Base-by-base conservation (phyloP, 805 yeast species). In the Yarrowia bubula region DNA sequence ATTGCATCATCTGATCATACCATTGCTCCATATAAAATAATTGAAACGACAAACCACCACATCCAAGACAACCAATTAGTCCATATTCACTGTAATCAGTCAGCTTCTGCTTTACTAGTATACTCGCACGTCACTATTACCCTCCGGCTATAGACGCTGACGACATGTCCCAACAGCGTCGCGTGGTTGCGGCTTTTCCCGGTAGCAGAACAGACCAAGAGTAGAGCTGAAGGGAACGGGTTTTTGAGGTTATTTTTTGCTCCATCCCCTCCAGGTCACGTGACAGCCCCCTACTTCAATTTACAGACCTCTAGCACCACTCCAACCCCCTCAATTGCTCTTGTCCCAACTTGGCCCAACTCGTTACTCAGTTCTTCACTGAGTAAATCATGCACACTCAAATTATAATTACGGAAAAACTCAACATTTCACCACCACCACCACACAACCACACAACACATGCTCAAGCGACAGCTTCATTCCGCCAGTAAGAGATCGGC, bases 391-490 rank as follows among this genome's bases (percentile, higher is more conserved):
- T 50, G 58, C 58, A 51, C 22, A 35, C 53, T 47, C 58, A 51
- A 51, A 51, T 38, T 43, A 51, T 51, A 51, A 51, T 37, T 33
- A 38, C 58, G 58, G 58, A 51, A 51, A 51, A 51, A 51, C 43
- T 28, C 28, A 22, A 22, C 15, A 51, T 51, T 31, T 22, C 60
- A 47, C n/a, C 53, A 15, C 53, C 39, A 32, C 51, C 3, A 22
- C 5, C 48, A 38, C 43, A 51, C 42, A 6, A 38, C 41, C 14
- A 18, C 57, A 42, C n/a, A 37, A 10, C 60, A 38, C 18, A 55
- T 55, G 61, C 47, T 55, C 47, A 55, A 55, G 61, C 61, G 61
- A 55, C 61, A 55, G 61, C 61, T 55, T 7, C 61, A 55, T 41
- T 55, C 61, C 43, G 61, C 47, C 38, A 55, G 47, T 28, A 55